Evolutionary conservation across 2,329 filamentous ascomycete genomes (phyloP).

Genomic region (Colletotrichum cordylinicola): DNA sequence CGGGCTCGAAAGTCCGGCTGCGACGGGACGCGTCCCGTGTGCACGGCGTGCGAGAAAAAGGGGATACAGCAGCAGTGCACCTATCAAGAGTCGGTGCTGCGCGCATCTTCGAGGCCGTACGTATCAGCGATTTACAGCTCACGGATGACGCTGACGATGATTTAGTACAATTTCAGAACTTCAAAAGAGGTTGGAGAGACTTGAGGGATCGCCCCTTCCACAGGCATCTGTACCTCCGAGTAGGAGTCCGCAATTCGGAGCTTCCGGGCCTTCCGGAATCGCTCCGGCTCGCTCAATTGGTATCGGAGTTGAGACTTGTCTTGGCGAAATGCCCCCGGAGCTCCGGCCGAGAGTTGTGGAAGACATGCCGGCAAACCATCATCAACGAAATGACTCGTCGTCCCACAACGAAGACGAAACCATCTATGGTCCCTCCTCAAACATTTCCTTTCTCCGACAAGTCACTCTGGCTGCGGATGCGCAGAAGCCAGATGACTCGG

Average conservation of each 20-base stretch:
- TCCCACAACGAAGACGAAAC: background rate
- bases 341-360: rapidly evolving
- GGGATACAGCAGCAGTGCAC: background rate
- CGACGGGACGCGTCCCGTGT: background rate
- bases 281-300: background rate
- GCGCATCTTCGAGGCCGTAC: background rate
- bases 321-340: background rate
- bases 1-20: conserved; percentile 9
- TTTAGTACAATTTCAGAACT: background rate
- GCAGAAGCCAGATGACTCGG: background rate
- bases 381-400: background rate
- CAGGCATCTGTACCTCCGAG: rapidly evolving
- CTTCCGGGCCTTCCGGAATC: background rate
- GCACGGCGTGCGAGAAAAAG: background rate
- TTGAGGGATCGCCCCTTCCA: background rate
- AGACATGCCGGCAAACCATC: background rate
- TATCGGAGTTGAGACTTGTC: background rate
- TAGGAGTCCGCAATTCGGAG: background rate
- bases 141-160: background rate
- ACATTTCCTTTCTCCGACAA: background rate
- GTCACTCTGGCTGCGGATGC: background rate
- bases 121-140: rapidly evolving
- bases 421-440: background rate
- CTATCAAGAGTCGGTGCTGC: background rate
- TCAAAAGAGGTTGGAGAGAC: background rate